Evolutionary conservation across 257 asterid species (phyloP).

Genomic region (Galeopsis tetrahit): DNA sequence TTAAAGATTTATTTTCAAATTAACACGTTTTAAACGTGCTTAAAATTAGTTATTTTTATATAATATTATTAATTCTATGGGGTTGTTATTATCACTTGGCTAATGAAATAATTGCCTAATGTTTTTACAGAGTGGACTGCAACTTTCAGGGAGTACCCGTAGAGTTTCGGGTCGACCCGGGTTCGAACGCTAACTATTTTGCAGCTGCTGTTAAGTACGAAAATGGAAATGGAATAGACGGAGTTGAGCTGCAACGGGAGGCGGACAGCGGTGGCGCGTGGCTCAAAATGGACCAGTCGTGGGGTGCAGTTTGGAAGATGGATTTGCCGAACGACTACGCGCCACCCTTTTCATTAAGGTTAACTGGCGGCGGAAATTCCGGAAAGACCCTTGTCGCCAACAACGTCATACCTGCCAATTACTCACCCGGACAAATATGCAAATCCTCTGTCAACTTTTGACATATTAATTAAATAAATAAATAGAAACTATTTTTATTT

Average conservation of each 20-base stretch:
- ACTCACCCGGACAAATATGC: constrained; percentile 60
- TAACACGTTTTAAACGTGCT: neutral
- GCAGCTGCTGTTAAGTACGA: constrained; percentile 66
- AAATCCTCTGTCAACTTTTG: constrained; percentile 68
- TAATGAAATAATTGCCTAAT: no score
- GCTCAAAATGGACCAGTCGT: constrained; percentile 62
- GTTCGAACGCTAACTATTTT: constrained; percentile 69
- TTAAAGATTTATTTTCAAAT: neutral
- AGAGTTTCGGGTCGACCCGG: constrained; percentile 73
- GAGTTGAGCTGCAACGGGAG: constrained; percentile 57
- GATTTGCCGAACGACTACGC: constrained; percentile 39
- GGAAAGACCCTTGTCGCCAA: constrained; percentile 60
- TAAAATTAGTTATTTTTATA: neutral
- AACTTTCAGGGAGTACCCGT: constrained; percentile 59
- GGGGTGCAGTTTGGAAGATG: constrained; percentile 85
- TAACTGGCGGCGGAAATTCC: constrained; percentile 49
- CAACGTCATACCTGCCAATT: constrained; percentile 73
- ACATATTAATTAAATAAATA: neutral
- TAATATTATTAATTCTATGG: no score
- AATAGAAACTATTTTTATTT: neutral
- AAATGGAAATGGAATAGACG: constrained; percentile 63
- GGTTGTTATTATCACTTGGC: no score
- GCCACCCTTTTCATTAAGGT: constrained; percentile 64
- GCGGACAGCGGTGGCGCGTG: constrained; percentile 46
- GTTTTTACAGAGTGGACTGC: constrained; percentile 62